phyloP scores from a whole-genome alignment of 1,139 yeast genomes.

The Candida albicans region DNA sequence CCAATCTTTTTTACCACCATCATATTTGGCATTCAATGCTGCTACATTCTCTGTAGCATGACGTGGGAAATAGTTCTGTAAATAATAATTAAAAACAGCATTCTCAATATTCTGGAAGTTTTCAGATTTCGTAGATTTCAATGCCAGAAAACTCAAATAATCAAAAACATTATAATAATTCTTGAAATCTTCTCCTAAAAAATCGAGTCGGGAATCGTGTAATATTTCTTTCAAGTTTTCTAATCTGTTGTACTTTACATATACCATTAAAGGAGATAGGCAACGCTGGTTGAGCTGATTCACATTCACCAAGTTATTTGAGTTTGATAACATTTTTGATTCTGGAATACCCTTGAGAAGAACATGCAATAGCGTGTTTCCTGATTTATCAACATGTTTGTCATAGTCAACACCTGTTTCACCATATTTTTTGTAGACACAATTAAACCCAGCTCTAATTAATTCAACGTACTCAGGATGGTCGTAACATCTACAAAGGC shows the following conservation, averaged over 20 bases:
- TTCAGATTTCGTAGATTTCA: constrained; percentile 31
- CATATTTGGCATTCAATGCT: constrained; percentile 40
- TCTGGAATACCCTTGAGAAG: constrained; percentile 48
- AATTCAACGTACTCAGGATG: constrained; percentile 60
- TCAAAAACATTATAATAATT: constrained; percentile 47
- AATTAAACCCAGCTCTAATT: constrained; percentile 46
- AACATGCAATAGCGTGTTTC: constrained; percentile 77
- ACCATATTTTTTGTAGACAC: constrained; percentile 44
- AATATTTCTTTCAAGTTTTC: constrained; percentile 56
- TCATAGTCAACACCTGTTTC: constrained; percentile 37
- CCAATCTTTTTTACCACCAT: constrained; percentile 35
- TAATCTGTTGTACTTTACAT: constrained; percentile 66
- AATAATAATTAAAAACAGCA: constrained; percentile 41
- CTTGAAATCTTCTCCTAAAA: constrained; percentile 43
- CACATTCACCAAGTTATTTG: constrained; percentile 47
- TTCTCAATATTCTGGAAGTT: constrained; percentile 39
- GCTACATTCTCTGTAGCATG: constrained; percentile 16
- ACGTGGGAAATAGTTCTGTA: constrained; percentile 27
- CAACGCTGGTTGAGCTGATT: constrained; percentile 62
- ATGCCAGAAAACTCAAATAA: constrained; percentile 36
- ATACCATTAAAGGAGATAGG: constrained; percentile 69
- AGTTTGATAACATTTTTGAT: constrained; percentile 33
- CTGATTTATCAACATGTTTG: constrained; percentile 70
- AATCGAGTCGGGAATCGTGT: constrained; percentile 43
- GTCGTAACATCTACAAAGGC: constrained; percentile 79